Conservation (phyloP, 331 rosid genomes). For the Prunus yedoensis region DNA sequence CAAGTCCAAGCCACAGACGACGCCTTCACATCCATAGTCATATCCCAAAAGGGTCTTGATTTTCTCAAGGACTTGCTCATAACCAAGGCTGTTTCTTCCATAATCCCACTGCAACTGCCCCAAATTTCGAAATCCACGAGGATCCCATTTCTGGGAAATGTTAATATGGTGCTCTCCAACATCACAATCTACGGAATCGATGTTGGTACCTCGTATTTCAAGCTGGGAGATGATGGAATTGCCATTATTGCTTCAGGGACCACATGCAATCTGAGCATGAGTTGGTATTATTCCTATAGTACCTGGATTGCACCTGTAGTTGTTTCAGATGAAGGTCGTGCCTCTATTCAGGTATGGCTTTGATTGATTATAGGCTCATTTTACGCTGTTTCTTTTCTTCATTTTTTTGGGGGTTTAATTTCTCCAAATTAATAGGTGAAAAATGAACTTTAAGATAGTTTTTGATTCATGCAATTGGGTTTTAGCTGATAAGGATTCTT, state of each 20-base stretch:
- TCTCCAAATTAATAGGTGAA: not conserved
- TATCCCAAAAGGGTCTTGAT: constrained; percentile 74
- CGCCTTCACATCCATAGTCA: constrained; percentile 53
- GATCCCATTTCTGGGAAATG: constrained; percentile 69
- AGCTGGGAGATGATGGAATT: constrained; percentile 61
- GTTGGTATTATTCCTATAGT: constrained; percentile 69
- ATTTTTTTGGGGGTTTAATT: not conserved
- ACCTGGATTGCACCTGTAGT: constrained; percentile 69
- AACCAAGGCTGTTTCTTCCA: constrained; percentile 60
- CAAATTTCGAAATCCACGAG: constrained; percentile 44
- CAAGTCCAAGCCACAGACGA: constrained; percentile 35
- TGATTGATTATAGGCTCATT: not conserved
- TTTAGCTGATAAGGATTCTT: not conserved
- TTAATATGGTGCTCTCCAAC: constrained; percentile 52
- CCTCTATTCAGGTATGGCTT: constrained; percentile 64
- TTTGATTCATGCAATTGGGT: not conserved
- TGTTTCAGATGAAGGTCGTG: constrained; percentile 63
- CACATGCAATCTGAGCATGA: constrained; percentile 73
- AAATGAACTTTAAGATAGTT: not conserved
- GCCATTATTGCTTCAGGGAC: constrained; percentile 55
- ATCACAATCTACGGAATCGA: constrained; percentile 51
- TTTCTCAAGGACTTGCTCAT: constrained; percentile 67
- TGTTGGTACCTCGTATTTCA: constrained; percentile 56
- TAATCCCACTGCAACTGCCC: constrained; percentile 60
- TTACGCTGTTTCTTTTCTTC: not conserved